Base-by-base conservation (phyloP, 2,329 filamentous ascomycete genomes). In the Xylaria digitata region DNA sequence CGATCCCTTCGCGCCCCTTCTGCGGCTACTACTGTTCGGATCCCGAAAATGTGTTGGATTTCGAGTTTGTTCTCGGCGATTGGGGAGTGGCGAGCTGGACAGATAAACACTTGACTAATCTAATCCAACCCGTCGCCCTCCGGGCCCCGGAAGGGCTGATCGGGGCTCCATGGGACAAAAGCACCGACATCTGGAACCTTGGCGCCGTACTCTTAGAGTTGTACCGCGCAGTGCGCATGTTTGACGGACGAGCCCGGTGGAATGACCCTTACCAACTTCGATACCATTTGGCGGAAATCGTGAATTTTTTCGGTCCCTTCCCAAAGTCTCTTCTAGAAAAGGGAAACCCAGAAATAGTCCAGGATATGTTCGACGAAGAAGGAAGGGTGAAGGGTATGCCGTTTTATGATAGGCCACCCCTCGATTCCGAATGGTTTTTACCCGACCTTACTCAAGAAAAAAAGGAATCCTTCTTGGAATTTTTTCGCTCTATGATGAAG, bases 91-190 rank as follows among this genome's bases (percentile, higher is more conserved):
- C 74, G 6, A 66, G 65, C 13, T 75, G 71, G 68, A 50, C 64
- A 7, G 50, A 53, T 42, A 66, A 71, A 3, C 64, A 75, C 43
- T 64, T 72, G 5, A 53, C 43, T 1, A 66, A 70, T 53, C 43
- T 55, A 17, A 71, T 74, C 43, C 72, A 75, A 52, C 73, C 73
- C n/a, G 57, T 71, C n/a, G n/a, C 52, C n/a, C 69, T 75, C 6
- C 70, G 72, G n/a, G 56, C 72, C 6, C 73, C 74, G 17, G 74
- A 75, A 55, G 72, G 74, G 3, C 54, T 75, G 7, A 69, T 74
- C 32, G 37, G 23, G 21, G 73, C 73, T 6, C 60, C 67, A 11
- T 75, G 73, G 73, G 70, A 72, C 42, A 37, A 13, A 17, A 65
- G 48, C 0, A 67, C 61, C 1, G 74, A 75, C 54, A 61, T 48